Evolutionary conservation across 2,329 filamentous ascomycete species (phyloP).

Genomic region (Exophiala oligosperma): DNA sequence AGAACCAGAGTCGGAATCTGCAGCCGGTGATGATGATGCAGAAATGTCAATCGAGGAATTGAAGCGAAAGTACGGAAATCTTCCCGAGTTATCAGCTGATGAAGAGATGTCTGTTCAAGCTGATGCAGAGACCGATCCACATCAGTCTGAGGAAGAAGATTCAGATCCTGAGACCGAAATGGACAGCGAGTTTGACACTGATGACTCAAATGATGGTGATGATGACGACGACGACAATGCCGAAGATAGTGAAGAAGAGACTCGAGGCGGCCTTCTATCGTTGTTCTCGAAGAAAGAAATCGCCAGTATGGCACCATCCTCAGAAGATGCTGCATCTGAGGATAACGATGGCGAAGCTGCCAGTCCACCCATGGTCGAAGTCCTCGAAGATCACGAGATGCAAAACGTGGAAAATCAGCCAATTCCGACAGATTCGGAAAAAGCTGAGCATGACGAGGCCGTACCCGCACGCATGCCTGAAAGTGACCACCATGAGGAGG

Average conservation of each 20-base stretch:
- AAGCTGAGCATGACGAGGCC: not conserved
- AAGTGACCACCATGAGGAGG: slow-evolving; percentile 29
- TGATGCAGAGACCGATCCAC: slow-evolving; percentile 13
- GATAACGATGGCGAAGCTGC: slow-evolving; percentile 26
- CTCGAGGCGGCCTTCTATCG: slow-evolving; percentile 41
- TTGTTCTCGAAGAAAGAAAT: slow-evolving; percentile 49
- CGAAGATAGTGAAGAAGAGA: slow-evolving; percentile 47
- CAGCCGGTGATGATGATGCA: slow-evolving; percentile 45
- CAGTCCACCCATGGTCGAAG: slow-evolving; percentile 9
- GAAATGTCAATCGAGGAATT: slow-evolving; percentile 49
- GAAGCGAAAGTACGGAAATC: slow-evolving; percentile 47
- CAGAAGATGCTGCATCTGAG: slow-evolving; percentile 36
- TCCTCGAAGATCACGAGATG: slow-evolving; percentile 29
- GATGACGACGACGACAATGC: slow-evolving; percentile 44
- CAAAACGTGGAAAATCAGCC: slow-evolving; percentile 30
- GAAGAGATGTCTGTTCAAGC: not conserved
- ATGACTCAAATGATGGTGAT: slow-evolving; percentile 48
- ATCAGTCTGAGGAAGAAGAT: slow-evolving; percentile 34
- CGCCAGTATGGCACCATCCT: slow-evolving; percentile 23
- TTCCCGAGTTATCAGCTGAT: slow-evolving; percentile 30
- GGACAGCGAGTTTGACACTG: slow-evolving; percentile 50
- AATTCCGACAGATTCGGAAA: slow-evolving; percentile 31
- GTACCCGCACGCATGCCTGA: not conserved
- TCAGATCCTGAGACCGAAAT: slow-evolving; percentile 41
- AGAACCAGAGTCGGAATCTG: slow-evolving; percentile 45